Conservation (phyloP, 371 early-diverging fungal species). For the Mortierella sp. region DNA sequence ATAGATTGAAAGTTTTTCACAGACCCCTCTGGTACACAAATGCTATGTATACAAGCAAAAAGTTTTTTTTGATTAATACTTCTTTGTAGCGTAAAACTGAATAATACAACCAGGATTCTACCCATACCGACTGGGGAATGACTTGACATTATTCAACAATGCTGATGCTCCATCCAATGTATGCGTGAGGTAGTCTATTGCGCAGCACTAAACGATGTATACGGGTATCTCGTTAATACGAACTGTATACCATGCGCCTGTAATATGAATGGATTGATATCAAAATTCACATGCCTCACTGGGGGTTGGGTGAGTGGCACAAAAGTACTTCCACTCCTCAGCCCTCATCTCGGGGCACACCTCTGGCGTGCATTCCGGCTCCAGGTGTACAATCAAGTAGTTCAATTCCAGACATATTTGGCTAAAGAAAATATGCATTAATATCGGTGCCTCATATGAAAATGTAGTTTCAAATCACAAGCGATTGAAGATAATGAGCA, state of each 20-base stretch:
- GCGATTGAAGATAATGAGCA: neutral
- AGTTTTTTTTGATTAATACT: neutral
- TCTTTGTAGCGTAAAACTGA: neutral
- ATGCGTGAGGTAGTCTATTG: conserved; percentile 94
- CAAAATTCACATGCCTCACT: conserved; percentile 71
- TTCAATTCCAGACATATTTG: conserved; percentile 88
- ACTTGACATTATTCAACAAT: conserved; percentile 81
- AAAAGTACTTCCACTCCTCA: conserved; percentile 91
- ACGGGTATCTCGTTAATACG: neutral
- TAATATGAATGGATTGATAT: neutral
- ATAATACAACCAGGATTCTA: neutral
- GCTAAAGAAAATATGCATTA: conserved; percentile 52
- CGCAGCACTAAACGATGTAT: conserved; percentile 76
- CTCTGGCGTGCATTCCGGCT: conserved; percentile 82
- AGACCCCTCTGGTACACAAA: conserved; percentile 79
- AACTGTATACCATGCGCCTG: too few species aligned
- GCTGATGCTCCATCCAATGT: conserved; percentile 91
- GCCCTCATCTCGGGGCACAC: conserved; percentile 96
- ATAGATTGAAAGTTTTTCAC: conserved; percentile 89
- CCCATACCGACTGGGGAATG: conserved; percentile 80
- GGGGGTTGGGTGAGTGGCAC: conserved; percentile 91
- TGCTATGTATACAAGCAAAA: conserved; percentile 35
- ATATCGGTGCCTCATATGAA: neutral
- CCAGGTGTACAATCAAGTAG: conserved; percentile 79
- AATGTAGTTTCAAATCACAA: too few species aligned